Base-by-base conservation (phyloP, 2,329 filamentous ascomycete genomes). In the Xylaria sp. region DNA sequence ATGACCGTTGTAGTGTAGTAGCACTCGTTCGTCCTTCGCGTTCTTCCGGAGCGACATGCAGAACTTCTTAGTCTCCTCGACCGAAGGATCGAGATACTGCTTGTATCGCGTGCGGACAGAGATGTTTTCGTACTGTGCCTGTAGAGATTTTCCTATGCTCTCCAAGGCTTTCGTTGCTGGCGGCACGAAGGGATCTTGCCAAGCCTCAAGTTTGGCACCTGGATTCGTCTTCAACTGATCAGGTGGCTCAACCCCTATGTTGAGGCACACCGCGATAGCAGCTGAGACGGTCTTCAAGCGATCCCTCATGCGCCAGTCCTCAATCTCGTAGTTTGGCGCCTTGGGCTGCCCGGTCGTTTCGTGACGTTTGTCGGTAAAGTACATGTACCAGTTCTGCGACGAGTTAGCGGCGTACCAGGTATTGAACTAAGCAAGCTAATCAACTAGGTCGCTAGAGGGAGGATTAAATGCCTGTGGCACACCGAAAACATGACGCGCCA, bases 1-100 rank as follows among this genome's bases (percentile, higher is more conserved):
- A 79, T 99, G 96, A 18, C 96, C 96, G 76, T 99, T 99, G 85
- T 99, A 99, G 79, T 99, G 96, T 75, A 99, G 93, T n/a, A 99
- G 84, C 1, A 99, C 93, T 59, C 96, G 87, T 82, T 99, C 96
- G 67, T 98, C 94, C 80, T 98, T 97, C 58, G 96, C 95, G 78
- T 97, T 98, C 70, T 94, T 88, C 37, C 96, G 89, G 35, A 98
- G 84, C 0, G 93, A 97, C 61, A 93, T 91, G 76, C 95, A 97
- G 79, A 98, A 98, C 79, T 97, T 97, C 82, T 97, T 97, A 1
- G 95, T 97, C 80, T 99, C 96, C 75, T 99, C 96, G 4, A 98
- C 94, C 0, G 95, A 98, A 0, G 96, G 96, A 76, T 99, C 96
- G 61, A 98, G 84, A 74, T 98, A 95, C 76, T 98, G 93, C 84